Percentiles rank a stretch among this genome's conserved stretches.
phyloP scores from a whole-genome alignment of 1,284 basidiomycete genomes.

The Laetiporus sulphureus region DNA sequence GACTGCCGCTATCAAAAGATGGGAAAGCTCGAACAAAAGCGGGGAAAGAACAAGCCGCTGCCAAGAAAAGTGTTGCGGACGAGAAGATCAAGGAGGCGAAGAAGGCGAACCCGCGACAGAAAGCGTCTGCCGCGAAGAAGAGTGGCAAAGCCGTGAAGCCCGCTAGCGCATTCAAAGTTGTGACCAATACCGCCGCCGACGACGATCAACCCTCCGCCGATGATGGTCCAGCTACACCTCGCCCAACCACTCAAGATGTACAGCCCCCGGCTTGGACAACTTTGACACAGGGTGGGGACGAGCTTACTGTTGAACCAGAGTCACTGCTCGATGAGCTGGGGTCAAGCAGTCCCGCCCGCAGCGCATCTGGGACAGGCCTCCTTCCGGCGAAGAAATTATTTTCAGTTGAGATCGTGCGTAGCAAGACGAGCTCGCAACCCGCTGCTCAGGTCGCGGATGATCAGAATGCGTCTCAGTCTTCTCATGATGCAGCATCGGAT shows the following conservation, averaged over 20 bases:
- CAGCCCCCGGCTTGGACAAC: no score
- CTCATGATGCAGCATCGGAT: no score
- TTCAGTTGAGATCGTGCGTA: no score
- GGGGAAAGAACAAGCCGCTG: not conserved
- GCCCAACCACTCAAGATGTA: not conserved
- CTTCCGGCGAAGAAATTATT: no score
- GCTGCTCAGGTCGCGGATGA: no score
- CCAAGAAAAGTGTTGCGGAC: not conserved
- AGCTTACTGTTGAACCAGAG: constrained; percentile 16
- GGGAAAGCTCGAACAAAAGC: not conserved
- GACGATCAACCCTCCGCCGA: not conserved
- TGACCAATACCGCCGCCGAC: not conserved
- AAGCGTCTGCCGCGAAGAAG: not conserved
- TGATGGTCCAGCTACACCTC: not conserved
- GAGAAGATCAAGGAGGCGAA: not conserved
- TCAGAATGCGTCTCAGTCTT: no score
- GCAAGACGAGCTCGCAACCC: no score
- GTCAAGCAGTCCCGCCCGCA: constrained; percentile 27
- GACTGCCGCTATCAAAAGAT: not conserved
- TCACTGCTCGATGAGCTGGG: constrained; percentile 32
- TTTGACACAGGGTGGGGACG: no score
- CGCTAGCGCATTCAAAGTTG: not conserved
- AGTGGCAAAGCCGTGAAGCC: not conserved
- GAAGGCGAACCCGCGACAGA: not conserved
- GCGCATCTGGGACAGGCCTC: no score